These are phyloP conservation scores for Caryocar brasiliense DNA, from an alignment of 441 rosid species.

Conservation along the genomic window DNA sequence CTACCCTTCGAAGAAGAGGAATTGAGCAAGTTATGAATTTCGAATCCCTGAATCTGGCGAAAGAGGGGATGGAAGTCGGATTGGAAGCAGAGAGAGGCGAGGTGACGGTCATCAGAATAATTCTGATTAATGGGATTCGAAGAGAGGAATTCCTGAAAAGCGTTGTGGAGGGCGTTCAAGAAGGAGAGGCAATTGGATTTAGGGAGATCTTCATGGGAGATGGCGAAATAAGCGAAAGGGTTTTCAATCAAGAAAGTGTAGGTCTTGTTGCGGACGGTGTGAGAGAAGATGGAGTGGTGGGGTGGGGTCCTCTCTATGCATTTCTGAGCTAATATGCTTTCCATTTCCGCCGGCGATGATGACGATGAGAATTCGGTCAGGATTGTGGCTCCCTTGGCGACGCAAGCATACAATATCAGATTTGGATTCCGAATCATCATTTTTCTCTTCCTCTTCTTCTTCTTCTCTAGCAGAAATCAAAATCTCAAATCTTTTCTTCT, in stretches of 20 bases:
- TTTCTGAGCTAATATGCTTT: conserved; percentile 42
- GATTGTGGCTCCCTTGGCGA: conserved; percentile 50
- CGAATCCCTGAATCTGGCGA: conserved; percentile 38
- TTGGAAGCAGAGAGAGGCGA: conserved; percentile 39
- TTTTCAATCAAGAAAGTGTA: conserved; percentile 55
- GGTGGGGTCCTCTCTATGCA: conserved; percentile 66
- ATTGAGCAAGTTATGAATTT: conserved; percentile 31
- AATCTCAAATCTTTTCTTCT: background rate
- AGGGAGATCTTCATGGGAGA: conserved; percentile 33
- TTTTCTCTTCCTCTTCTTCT: background rate
- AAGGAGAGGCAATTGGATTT: conserved; percentile 44
- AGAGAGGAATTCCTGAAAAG: conserved; percentile 30
- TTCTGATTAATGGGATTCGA: conserved; percentile 24
- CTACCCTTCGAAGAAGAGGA: conserved; percentile 21
- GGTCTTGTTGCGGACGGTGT: conserved; percentile 42
- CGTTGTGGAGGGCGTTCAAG: conserved; percentile 40
- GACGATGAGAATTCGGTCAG: conserved; percentile 52
- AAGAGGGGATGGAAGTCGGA: conserved; percentile 37
- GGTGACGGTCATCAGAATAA: conserved; percentile 22
- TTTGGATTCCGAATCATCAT: conserved; percentile 56
- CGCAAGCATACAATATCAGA: conserved; percentile 53
- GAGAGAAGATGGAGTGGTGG: conserved; percentile 62
- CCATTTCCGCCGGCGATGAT: conserved; percentile 36
- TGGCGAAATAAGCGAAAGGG: conserved; percentile 51
- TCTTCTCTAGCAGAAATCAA: background rate